A percentile compares a stretch with the other conserved stretches of the same genome.
These are phyloP conservation scores for Otatea glauca DNA, from an alignment of 176 grass and related monocot species.

Conservation along the genomic window DNA sequence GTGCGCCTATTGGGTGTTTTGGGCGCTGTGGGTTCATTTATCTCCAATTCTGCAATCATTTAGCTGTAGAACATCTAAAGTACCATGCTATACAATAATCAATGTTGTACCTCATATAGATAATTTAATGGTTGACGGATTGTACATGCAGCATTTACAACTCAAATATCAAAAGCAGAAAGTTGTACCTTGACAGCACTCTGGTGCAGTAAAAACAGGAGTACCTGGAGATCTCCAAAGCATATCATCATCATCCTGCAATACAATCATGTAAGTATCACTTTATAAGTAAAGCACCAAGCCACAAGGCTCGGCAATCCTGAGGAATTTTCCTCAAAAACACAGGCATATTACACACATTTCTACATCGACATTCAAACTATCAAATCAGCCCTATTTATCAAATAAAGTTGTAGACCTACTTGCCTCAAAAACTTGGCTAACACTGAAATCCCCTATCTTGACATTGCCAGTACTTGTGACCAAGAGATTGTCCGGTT, in stretches of 20 bases:
- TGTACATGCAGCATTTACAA: neutral
- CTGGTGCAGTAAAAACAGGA: slow-evolving; percentile 90
- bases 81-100: neutral
- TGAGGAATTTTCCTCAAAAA: neutral
- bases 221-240: slow-evolving; percentile 86
- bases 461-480: slow-evolving; percentile 72
- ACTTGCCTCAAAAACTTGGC: slow-evolving; percentile 77
- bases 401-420: neutral
- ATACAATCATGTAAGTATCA: slow-evolving; percentile 21
- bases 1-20: neutral
- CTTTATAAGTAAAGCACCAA: slow-evolving; percentile 16
- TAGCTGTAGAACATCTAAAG: slow-evolving; percentile 19
- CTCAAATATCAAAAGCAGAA: slow-evolving; percentile 11
- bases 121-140: neutral
- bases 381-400: slow-evolving; percentile 1
- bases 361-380: slow-evolving; percentile 13
- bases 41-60: slow-evolving; percentile 28
- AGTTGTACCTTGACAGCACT: slow-evolving; percentile 82
- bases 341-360: neutral
- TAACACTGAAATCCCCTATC: slow-evolving; percentile 94
- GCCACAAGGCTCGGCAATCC: neutral
- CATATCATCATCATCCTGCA: slow-evolving; percentile 86
- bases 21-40: neutral
- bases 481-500: slow-evolving; percentile 92
- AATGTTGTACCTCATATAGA: neutral